Base-by-base conservation (phyloP, 1,139 yeast species). In the Kurtzmaniella natalensis region DNA sequence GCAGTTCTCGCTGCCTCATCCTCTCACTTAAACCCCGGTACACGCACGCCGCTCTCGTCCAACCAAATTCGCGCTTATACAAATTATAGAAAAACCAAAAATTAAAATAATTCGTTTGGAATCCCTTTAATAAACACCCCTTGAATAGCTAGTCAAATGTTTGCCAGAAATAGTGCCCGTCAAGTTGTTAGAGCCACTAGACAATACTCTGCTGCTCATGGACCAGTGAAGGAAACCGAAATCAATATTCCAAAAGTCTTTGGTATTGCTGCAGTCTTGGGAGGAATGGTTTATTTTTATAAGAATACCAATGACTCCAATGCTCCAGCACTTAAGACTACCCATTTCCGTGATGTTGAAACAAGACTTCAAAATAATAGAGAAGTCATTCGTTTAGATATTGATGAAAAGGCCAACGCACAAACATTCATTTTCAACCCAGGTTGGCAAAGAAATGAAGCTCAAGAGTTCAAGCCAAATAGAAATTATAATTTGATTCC, bases 341-440 rank as follows among this genome's bases (percentile, higher is more conserved):
- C 59, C 32, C 61, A 64, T 44, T 69, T 66, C 51, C 58, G 62
- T 37, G 57, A 58, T 18, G 27, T 35, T 20, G 37, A 36, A 57
- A 53, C 32, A 71, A 66, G 28, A 63, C 60, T 22, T 63, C 71
- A 41, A 53, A 46, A 17, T 53, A 53, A 38, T 51, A 57, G 46
- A 61, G 74, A 57, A 8, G 31, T 23, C 31, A 34, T 33, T 26
- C 31, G 34, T 15, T 30, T 36, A 18, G 39, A 34, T 18, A 30
- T 35, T 16, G 60, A 55, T 41, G 69, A 62, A 40, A 64, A 62
- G 50, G 75, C 70, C 46, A 68, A 65, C 50, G 74, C 74, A 32
- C 73, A 74, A 32, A 55, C 18, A 21, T 32, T 10, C 32, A 31
- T 35, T 17, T 35, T 35, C 18, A 22, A 16, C 23, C 37, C 37